These are phyloP conservation scores for Stevia rebaudiana DNA, from an alignment of 140 eudicot species.

Conservation along the genomic window DNA sequence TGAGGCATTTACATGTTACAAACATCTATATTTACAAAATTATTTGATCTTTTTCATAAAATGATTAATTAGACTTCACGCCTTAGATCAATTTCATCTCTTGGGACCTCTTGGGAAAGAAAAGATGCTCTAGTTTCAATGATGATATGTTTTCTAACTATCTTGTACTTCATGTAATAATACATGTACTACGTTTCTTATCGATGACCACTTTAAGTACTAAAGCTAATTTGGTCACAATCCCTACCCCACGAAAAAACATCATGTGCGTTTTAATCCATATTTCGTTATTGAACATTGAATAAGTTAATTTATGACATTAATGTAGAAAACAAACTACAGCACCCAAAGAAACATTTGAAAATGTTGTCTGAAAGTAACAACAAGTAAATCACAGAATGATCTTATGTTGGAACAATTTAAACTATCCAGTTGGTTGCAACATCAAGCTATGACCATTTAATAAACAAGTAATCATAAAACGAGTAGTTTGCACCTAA, in stretches of 20 bases:
- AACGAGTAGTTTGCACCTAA: too few relatives aligned
- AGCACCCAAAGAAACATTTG: background rate
- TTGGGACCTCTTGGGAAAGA: background rate
- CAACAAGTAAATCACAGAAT: too few relatives aligned
- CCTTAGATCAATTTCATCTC: background rate
- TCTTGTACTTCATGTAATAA: constrained; percentile 21
- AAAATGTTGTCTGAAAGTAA: background rate
- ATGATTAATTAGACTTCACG: background rate
- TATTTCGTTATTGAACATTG: constrained; percentile 2
- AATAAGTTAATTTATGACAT: constrained; percentile 5
- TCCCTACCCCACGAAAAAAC: background rate
- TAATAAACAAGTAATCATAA: too few relatives aligned
- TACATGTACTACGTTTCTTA: constrained; percentile 12
- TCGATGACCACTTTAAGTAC: constrained; percentile 14
- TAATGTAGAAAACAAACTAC: background rate
- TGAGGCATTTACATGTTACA: background rate
- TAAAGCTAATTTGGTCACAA: constrained; percentile 23
- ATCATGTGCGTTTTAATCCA: constrained; percentile 1
- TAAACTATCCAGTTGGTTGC: too few relatives aligned
- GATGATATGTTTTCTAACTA: background rate
- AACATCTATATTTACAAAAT: background rate
- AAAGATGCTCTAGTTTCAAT: background rate
- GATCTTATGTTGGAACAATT: too few relatives aligned
- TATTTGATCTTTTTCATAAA: background rate
- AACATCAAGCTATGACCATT: too few relatives aligned